Evolutionary conservation across 495 filamentous ascomycete genomes (phyloP), one percentile per base, ranked within the genome.

Genomic region (Penicillium steckii): DNA sequence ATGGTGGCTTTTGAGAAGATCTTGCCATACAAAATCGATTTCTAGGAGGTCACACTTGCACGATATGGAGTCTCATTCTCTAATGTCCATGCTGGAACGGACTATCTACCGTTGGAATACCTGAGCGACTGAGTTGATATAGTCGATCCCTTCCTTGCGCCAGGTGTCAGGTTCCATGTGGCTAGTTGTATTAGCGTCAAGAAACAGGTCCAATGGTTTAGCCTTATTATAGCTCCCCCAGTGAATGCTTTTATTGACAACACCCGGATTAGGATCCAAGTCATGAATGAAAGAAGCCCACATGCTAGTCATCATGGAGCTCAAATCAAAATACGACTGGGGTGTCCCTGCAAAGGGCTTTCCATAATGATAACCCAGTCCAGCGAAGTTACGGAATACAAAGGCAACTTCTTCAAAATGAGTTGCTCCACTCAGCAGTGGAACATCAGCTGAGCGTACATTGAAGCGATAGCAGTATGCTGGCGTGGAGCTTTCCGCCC

Each of bases 381-480:
- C 76, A 2, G 70, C 56, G 32, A 77, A 67, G 52, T 85, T 85
- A 65, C 83, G 67, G 60, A 85, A 85, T 23, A 82, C 82, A 60
- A 80, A 82, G 1, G 80, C 61, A 1, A 86, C 81, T 48, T 86
- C 84, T 35, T 75, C 73, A 54, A 85, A 84, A 55, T 86, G 84
- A n/a, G 76, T 75, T 1, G 71, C 76, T 6, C 79, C 77, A 4
- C 59, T 52, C 1, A 66, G 42, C 8, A 55, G 52, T 2, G 72
- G 58, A 0, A 68, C 52, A 45, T 77, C 73, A 25, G 63, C 69
- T 0, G 71, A 62, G 32, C 70, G 69, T 27, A 76, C 73, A 59
- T 86, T 80, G 67, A 85, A 87, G 8, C 81, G 80, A 65, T 83
- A 86, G 64, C 80, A 80, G 69, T 82, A 86, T 7, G 83, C 82